These are phyloP conservation scores for Fraxinus xanthoxyloides DNA, from an alignment of 305 asterid genomes.

Conservation along the genomic window DNA sequence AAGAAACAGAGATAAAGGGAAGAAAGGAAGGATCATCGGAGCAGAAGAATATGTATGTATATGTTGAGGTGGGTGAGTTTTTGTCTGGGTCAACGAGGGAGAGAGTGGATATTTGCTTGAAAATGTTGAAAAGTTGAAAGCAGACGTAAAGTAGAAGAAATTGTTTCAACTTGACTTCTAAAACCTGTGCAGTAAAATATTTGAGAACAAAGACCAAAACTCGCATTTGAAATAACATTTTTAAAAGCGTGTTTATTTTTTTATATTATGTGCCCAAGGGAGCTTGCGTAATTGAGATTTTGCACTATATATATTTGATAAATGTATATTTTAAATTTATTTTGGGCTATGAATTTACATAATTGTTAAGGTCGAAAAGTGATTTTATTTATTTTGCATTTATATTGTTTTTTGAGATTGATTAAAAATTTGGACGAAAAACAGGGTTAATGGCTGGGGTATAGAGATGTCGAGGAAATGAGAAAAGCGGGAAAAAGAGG, in stretches of 20 bases:
- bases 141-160: background rate
- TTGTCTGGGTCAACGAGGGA: slow-evolving; percentile 22
- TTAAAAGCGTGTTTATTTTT: background rate
- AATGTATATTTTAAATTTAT: background rate
- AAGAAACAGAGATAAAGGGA: slow-evolving; percentile 4
- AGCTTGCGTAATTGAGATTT: background rate
- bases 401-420: background rate
- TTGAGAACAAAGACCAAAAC: background rate
- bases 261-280: background rate
- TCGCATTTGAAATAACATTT: background rate
- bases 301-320: background rate
- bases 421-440: background rate
- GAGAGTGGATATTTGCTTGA: slow-evolving; percentile 10
- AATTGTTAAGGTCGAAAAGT: background rate
- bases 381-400: background rate
- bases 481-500: background rate
- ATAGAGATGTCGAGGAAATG: background rate
- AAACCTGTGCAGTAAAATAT: background rate
- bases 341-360: background rate
- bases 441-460: background rate
- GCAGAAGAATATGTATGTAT: background rate
- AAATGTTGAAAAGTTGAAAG: slow-evolving; percentile 8
- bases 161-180: background rate
- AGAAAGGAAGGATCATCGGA: background rate
- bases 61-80: background rate